Evolutionary conservation across 306 rosid species (phyloP), one percentile per base, ranked within the genome.

Genomic region (Pyrus communis): DNA sequence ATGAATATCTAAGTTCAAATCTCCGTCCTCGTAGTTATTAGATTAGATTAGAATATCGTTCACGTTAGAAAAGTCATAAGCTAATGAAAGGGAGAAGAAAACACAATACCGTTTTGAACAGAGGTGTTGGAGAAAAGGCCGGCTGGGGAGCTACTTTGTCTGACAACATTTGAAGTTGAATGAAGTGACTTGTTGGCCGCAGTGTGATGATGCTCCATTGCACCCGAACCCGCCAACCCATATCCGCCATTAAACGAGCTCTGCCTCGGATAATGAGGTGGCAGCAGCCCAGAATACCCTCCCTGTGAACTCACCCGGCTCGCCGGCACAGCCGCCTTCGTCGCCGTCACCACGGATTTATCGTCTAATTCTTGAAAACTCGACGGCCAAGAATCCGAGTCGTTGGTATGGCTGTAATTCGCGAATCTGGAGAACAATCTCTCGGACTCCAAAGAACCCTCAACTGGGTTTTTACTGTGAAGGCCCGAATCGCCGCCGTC

Each of bases 181-280:
- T 49, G 55, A 49, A 49, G 64, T 55, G 72, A 79, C 11, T 75
- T 40, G 69, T 86, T 91, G 15, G 78, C 17, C 2, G 71, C 75
- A 3, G 82, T 33, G 60, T 78, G 82, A 14, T 51, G 82, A 14
- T 51, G 84, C 28, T 85, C 88, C 80, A 76, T 46, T 78, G 84
- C 77, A 71, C 77, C 55, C 6, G 96, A 88, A 80, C 79, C 85
- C 73, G 82, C 40, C 70, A 87, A 69, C 13, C 89, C 93, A 80
- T 78, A 85, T 3, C 91, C 84, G 65, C 74, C 76, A 30, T 77
- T 82, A 27, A 81, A 54, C 58, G 90, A 81, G 84, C 71, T 80
- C 30, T 85, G 91, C 42, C 93, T 86, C 23, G 95, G 98, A 81
- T 94, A 94, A 75, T 94, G 90, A 71, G 96, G 98, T 10, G 98